Percentiles rank a stretch among this genome's conserved stretches.
Evolutionary conservation across 2,329 filamentous ascomycete species (phyloP).

Genomic region (Fusarium globosum): DNA sequence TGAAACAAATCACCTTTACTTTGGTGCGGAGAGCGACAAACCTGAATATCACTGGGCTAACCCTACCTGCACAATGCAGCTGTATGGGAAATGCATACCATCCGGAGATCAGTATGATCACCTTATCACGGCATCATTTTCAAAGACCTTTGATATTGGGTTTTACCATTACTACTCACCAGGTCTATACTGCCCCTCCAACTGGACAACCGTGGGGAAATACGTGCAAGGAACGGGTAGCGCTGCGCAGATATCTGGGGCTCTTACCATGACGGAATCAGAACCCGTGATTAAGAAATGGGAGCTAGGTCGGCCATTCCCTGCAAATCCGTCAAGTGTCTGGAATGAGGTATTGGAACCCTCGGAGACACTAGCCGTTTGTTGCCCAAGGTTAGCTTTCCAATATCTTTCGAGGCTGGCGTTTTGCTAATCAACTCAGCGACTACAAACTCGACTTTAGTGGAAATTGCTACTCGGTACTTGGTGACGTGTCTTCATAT

Average conservation of each 20-base stretch:
- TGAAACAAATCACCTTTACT: background rate
- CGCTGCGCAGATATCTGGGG: background rate
- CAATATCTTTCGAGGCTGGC: too few relatives aligned
- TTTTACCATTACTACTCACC: background rate
- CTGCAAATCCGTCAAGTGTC: background rate
- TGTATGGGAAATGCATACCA: background rate
- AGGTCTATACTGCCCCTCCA: background rate
- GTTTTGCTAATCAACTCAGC: background rate
- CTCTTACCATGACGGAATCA: background rate
- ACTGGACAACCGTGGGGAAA: background rate
- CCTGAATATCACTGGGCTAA: background rate
- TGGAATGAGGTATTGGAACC: constrained; percentile 1
- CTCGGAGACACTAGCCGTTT: constrained; percentile 37
- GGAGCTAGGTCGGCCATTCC: background rate
- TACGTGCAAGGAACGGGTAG: background rate
- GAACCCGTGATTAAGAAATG: accelerated
- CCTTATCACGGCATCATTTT: background rate
- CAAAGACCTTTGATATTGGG: background rate
- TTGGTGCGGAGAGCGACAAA: accelerated
- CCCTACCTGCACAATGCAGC: background rate
- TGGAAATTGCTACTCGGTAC: constrained; percentile 24
- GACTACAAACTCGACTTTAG: constrained; percentile 16
- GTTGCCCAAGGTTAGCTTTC: constrained; percentile 36
- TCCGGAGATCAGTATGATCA: background rate
- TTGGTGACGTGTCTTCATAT: constrained; percentile 7